These are phyloP conservation scores for Syzygium malaccense DNA, from an alignment of 441 rosid species.

Conservation along the genomic window DNA sequence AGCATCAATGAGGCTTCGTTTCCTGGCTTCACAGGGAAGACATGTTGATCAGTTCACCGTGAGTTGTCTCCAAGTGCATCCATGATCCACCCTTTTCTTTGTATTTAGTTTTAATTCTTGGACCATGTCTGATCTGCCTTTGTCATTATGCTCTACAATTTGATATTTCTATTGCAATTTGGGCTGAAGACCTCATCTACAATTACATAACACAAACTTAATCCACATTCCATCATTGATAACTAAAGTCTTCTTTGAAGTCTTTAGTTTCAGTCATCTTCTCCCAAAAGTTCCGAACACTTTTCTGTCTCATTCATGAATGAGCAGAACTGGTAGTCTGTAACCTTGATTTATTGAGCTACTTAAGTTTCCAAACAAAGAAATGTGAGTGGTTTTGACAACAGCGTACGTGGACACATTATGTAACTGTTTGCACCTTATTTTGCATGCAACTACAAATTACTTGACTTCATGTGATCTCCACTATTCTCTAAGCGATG, in stretches of 20 bases:
- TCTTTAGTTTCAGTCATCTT: not conserved
- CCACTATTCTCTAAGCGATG: not conserved
- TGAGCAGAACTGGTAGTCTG: not conserved
- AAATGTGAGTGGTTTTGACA: not conserved
- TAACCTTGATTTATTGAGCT: not conserved
- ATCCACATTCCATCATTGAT: not conserved
- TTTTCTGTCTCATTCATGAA: not conserved
- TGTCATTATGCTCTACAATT: not conserved
- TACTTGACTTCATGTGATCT: not conserved
- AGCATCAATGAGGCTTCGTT: constrained; percentile 76
- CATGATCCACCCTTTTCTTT: not conserved
- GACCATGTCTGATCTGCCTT: not conserved
- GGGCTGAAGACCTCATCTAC: not conserved
- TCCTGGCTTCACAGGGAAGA: constrained; percentile 74
- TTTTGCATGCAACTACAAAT: not conserved
- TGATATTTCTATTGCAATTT: not conserved
- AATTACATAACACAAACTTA: not conserved
- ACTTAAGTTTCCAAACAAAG: not conserved
- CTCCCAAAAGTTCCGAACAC: not conserved
- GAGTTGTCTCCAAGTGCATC: constrained; percentile 21
- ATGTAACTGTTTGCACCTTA: not conserved
- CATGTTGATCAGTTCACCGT: constrained; percentile 93
- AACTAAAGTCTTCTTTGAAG: not conserved
- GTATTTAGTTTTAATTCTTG: not conserved
- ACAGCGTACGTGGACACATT: not conserved